These are phyloP conservation scores for Pharnaceum exiguum DNA, from an alignment of 148 eudicot species.

Conservation along the genomic window DNA sequence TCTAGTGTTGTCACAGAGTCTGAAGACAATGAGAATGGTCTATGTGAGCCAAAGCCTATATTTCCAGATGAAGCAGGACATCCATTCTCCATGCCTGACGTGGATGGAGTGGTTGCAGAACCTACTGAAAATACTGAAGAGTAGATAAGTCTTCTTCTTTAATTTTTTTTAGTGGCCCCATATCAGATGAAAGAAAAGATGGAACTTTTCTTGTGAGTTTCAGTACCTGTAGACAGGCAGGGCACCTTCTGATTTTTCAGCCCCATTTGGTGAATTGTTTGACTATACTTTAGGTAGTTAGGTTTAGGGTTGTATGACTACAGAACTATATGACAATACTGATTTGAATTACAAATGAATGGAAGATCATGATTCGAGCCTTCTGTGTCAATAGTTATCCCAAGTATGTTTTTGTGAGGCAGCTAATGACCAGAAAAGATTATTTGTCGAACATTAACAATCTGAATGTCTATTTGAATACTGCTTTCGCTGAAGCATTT, in stretches of 20 bases:
- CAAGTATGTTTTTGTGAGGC: too few relatives aligned
- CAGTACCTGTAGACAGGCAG: slow-evolving; percentile 9
- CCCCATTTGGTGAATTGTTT: slow-evolving; percentile 18
- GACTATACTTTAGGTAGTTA: slow-evolving; percentile 16
- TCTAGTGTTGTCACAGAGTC: too few relatives aligned
- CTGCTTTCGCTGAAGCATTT: too few relatives aligned
- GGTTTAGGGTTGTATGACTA: slow-evolving; percentile 15
- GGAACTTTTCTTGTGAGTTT: neutral
- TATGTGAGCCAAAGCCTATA: neutral
- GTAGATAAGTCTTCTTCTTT: slow-evolving; percentile 1
- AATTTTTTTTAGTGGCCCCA: slow-evolving; percentile 3
- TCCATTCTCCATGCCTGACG: slow-evolving; percentile 1
- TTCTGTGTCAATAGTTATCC: too few relatives aligned
- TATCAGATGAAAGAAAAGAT: slow-evolving; percentile 8
- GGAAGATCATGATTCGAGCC: too few relatives aligned
- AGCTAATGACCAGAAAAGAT: too few relatives aligned
- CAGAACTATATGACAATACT: slow-evolving; percentile 11
- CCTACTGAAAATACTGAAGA: neutral
- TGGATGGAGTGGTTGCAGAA: slow-evolving; percentile 8
- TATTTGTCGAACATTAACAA: too few relatives aligned
- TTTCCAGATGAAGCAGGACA: neutral
- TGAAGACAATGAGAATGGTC: neutral
- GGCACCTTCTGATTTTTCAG: slow-evolving; percentile 10
- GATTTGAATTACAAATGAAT: slow-evolving; percentile 7
- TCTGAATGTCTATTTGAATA: too few relatives aligned